A percentile compares a stretch with the other conserved stretches of the same genome.
These are phyloP conservation scores for Knoxia roxburghii DNA, from an alignment of 257 asterid species.

Conservation along the genomic window DNA sequence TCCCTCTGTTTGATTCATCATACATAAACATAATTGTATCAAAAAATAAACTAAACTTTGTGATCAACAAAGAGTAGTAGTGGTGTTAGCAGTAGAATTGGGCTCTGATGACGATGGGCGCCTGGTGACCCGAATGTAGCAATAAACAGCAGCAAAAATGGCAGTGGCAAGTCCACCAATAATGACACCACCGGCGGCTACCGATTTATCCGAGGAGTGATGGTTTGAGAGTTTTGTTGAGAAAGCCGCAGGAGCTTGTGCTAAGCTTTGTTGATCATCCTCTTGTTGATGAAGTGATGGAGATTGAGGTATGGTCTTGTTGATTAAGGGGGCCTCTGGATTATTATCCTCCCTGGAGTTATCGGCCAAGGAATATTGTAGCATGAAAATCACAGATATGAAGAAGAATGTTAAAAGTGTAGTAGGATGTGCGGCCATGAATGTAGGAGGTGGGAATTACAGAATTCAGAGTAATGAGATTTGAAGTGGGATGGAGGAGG, in stretches of 20 bases:
- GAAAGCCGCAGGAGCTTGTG: slow-evolving; percentile 42
- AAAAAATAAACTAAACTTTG: too few relatives aligned
- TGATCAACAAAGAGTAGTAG: too few relatives aligned
- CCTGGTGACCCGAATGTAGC: slow-evolving; percentile 69
- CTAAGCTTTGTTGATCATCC: slow-evolving; percentile 17
- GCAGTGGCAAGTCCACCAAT: slow-evolving; percentile 77
- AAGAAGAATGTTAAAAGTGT: slow-evolving; percentile 9
- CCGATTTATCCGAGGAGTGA: slow-evolving; percentile 49
- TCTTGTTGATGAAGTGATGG: slow-evolving; percentile 6
- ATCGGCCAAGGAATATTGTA: slow-evolving; percentile 10
- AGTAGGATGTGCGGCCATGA: slow-evolving; percentile 11
- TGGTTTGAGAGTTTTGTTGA: slow-evolving; percentile 31
- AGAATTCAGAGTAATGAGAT: too few relatives aligned
- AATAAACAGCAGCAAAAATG: slow-evolving; percentile 58
- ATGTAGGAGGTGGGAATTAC: too few relatives aligned
- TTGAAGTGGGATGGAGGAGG: too few relatives aligned
- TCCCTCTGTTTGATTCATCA: too few relatives aligned
- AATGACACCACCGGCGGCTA: slow-evolving; percentile 66
- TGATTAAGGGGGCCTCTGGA: background rate
- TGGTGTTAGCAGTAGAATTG: background rate
- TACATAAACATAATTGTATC: too few relatives aligned
- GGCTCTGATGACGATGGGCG: slow-evolving; percentile 15
- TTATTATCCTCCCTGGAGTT: slow-evolving; percentile 1
- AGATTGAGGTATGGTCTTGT: too few relatives aligned
- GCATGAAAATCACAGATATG: slow-evolving; percentile 18